Evolutionary conservation across 805 yeast species (phyloP), one percentile per base, ranked within the genome.

Genomic region (Metschnikowia bowlesiae): DNA sequence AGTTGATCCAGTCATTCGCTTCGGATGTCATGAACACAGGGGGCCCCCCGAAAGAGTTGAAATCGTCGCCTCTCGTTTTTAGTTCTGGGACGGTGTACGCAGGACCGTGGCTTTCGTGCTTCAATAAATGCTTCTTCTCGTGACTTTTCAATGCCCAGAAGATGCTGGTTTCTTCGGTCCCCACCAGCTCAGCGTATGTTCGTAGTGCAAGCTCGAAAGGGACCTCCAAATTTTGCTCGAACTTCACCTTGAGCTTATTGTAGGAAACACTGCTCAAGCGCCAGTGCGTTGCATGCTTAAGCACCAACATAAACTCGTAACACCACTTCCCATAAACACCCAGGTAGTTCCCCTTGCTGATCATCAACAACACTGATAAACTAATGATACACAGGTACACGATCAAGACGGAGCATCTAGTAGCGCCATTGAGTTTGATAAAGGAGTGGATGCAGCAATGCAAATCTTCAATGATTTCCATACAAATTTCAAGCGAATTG

Each of bases 261-360:
- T 44, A 49, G 29, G 57, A 52, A 6, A 28, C 46, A 10, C 39
- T 51, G 34, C 57, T 49, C 35, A 53, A 48, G 22, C 48, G 43
- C 57, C 57, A 53, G 31, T 35, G 32, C 2, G 53, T 46, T 10
- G 50, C 40, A 38, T 44, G 37, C 36, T 41, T 36, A 8, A 53
- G 45, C 18, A 53, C 51, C 13, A 52, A 30, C 57, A 53, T 53
- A 35, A 53, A 52, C 29, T 53, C 57, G 36, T 49, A 52, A 30
- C 52, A 49, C n/a, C 41, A 32, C 34, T 36, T 39, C 6, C 36
- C 39, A 8, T 37, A 14, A 2, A 32, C 33, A 2, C 14, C 13
- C 28, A 29, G 13, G 14, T 40, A 49, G 14, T 44, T 31, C 9
- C 44, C 47, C 7, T 30, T 33, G 14, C 26, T 37, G 9, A 30